Evolutionary conservation across 2,329 filamentous ascomycete genomes (phyloP).

Genomic region (Scedosporium boydii): DNA sequence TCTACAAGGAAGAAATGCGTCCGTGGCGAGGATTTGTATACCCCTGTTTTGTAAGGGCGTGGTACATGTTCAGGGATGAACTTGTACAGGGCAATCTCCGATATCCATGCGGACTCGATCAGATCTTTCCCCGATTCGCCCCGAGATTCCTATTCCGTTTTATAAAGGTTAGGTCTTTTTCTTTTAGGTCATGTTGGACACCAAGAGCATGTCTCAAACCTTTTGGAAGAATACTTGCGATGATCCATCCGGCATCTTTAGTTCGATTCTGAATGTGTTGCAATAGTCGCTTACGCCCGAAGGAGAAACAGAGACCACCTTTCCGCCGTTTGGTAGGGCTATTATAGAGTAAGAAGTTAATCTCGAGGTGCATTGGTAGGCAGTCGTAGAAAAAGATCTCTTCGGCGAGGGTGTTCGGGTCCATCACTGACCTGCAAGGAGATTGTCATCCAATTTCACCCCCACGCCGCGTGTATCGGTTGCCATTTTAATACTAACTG

Average conservation of each 20-base stretch:
- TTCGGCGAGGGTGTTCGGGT: no score
- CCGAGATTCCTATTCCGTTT: neutral
- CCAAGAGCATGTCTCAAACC: neutral
- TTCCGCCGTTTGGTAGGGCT: conserved; percentile 11
- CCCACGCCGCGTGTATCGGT: conserved; percentile 10
- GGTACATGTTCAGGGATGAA: conserved; percentile 16
- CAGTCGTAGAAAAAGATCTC: no score
- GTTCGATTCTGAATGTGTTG: conserved; percentile 5
- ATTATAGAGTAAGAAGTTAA: neutral
- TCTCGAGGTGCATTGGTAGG: no score
- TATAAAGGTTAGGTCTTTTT: neutral
- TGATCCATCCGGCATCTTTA: conserved; percentile 10
- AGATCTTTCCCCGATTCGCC: neutral
- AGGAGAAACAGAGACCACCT: conserved; percentile 12
- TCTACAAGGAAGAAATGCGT: conserved; percentile 16
- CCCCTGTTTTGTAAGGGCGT: conserved; percentile 12
- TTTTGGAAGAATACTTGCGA: neutral
- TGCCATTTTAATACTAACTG: conserved; percentile 6
- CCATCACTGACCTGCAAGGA: conserved; percentile 9
- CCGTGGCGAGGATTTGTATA: conserved; percentile 13
- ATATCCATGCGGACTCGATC: conserved; percentile 13
- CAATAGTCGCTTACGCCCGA: conserved; percentile 13
- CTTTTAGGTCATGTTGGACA: no score
- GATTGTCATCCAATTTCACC: conserved; percentile 11
- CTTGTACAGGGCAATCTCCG: conserved; percentile 13